Evolutionary conservation across 2,329 filamentous ascomycete genomes (phyloP).

Genomic region (Aspergillus thermomutatus): DNA sequence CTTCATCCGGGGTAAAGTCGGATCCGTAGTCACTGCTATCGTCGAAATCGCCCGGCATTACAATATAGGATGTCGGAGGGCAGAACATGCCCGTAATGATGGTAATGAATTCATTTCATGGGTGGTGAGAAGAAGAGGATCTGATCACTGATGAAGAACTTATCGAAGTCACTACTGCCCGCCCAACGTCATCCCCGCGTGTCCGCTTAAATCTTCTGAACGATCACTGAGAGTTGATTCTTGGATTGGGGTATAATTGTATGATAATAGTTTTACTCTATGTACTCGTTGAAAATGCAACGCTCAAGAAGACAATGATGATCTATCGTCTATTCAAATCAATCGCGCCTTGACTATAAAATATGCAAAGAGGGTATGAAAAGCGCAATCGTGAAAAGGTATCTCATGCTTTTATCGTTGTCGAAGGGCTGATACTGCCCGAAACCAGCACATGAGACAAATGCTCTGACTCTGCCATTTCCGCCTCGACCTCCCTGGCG

Average conservation of each 20-base stretch:
- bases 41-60: constrained; percentile 18
- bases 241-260: neutral
- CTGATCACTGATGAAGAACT: neutral
- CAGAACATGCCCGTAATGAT: constrained; percentile 32
- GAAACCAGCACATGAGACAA: constrained; percentile 8
- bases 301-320: neutral
- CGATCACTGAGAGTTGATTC: neutral
- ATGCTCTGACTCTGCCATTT: constrained; percentile 16
- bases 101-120: constrained; percentile 19
- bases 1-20: constrained; percentile 58
- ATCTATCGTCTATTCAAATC: neutral
- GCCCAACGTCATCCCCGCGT: neutral
- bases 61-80: constrained; percentile 13
- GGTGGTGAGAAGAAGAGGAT: neutral
- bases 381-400: neutral
- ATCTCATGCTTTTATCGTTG: constrained; percentile 13
- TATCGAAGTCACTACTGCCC: neutral
- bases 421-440: constrained; percentile 6
- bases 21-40: constrained; percentile 60
- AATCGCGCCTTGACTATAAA: neutral
- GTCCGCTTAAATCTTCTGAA: neutral
- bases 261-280: neutral
- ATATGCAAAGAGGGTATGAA: neutral
- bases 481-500: constrained; percentile 54
- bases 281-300: neutral